These are phyloP conservation scores for Zanthoxylum bungeanum DNA, from an alignment of 345 rosid species.

Conservation along the genomic window DNA sequence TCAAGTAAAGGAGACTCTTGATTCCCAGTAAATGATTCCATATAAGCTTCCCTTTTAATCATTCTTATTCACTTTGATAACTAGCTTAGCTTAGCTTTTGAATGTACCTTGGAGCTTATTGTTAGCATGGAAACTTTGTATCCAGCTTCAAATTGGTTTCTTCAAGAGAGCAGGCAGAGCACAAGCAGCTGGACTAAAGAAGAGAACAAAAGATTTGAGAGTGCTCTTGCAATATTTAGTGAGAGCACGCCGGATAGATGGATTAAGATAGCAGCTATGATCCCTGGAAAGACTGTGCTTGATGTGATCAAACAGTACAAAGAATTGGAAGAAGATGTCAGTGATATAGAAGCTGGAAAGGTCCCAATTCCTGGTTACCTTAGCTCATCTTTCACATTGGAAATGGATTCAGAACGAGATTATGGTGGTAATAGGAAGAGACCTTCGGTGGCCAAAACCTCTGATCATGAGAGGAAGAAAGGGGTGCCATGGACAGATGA, in stretches of 20 bases:
- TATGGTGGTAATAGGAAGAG: conserved; percentile 52
- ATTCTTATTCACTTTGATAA: neutral
- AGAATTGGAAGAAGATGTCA: conserved; percentile 67
- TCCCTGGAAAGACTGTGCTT: conserved; percentile 64
- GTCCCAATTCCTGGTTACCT: conserved; percentile 72
- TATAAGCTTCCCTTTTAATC: conserved; percentile 15
- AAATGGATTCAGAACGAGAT: conserved; percentile 26
- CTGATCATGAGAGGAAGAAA: conserved; percentile 83
- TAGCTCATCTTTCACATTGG: conserved; percentile 40
- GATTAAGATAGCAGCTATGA: conserved; percentile 62
- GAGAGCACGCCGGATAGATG: conserved; percentile 72
- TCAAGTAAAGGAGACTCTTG: conserved; percentile 34
- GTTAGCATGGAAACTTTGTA: conserved; percentile 55
- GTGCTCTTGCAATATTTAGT: conserved; percentile 64
- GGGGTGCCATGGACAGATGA: conserved; percentile 99
- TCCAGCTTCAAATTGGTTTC: conserved; percentile 36
- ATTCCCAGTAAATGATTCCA: conserved; percentile 29
- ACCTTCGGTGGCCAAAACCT: conserved; percentile 32
- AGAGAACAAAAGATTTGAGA: conserved; percentile 79
- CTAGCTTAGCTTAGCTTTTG: neutral
- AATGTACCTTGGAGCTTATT: neutral
- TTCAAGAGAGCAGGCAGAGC: conserved; percentile 23
- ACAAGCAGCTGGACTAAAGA: conserved; percentile 59
- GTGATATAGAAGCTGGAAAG: conserved; percentile 70
- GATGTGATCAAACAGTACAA: conserved; percentile 71